Percentiles rank a stretch among this genome's conserved stretches.
phyloP scores from a whole-genome alignment of 768 basidiomycete species.

The Aureoboletus auriporus region DNA sequence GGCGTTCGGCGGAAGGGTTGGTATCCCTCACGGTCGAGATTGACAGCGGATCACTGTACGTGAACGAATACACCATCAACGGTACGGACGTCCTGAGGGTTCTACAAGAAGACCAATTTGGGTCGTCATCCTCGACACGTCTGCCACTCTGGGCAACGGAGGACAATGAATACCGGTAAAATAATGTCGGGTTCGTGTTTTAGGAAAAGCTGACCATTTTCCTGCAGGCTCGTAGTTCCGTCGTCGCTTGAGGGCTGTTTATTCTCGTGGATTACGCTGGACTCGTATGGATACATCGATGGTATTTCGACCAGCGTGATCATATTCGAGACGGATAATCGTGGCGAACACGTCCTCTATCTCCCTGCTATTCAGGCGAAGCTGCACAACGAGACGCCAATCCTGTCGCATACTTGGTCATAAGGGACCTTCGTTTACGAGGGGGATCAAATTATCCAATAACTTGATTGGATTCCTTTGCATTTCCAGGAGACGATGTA shows the following conservation, averaged over 20 bases:
- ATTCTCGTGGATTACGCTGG: constrained; percentile 16
- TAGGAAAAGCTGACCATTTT: background rate
- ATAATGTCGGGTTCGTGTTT: background rate
- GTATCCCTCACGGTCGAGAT: constrained; percentile 28
- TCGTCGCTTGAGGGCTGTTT: constrained; percentile 18
- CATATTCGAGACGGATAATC: background rate
- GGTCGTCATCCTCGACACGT: background rate
- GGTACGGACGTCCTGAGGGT: constrained; percentile 33
- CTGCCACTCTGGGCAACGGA: constrained; percentile 35
- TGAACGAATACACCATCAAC: constrained; percentile 32
- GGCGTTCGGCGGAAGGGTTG: constrained; percentile 28
- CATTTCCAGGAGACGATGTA: too few relatives aligned
- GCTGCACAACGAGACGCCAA: constrained; percentile 6
- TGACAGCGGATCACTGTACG: constrained; percentile 24
- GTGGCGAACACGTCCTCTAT: constrained; percentile 6
- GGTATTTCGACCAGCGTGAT: constrained; percentile 20
- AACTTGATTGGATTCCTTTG: too few relatives aligned
- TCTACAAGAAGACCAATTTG: constrained; percentile 21
- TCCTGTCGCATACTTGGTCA: background rate
- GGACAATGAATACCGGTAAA: constrained; percentile 37
- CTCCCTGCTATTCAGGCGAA: constrained; percentile 11
- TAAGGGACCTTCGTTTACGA: too few relatives aligned
- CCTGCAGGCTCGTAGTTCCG: constrained; percentile 13
- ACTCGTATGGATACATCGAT: constrained; percentile 23
- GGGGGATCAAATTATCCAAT: too few relatives aligned